Percentiles rank a stretch among this genome's conserved stretches.
Conservation (phyloP, 2,329 filamentous ascomycete genomes). For the Trichophyton rubrum region DNA sequence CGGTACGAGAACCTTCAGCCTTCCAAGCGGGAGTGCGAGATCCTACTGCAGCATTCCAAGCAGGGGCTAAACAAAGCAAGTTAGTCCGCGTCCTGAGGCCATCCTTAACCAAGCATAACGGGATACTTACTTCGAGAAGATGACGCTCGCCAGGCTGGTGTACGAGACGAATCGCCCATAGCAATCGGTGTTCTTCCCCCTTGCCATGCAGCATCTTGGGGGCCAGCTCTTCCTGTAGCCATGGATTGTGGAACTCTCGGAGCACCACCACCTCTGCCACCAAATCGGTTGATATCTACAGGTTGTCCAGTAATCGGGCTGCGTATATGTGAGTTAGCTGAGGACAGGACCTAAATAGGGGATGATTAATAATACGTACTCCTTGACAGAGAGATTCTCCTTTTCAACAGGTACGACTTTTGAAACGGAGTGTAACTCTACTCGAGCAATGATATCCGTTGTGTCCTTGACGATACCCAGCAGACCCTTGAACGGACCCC, state of each 20-base stretch:
- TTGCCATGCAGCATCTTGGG: constrained; percentile 41
- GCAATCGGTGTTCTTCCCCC: constrained; percentile 58
- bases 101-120: not conserved
- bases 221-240: constrained; percentile 32
- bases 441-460: constrained; percentile 70
- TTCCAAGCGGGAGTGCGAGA: constrained; percentile 41
- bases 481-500: constrained; percentile 81
- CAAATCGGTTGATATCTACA: constrained; percentile 53
- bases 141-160: constrained; percentile 53
- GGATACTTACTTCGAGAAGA: constrained; percentile 47
- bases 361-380: constrained; percentile 39
- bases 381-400: constrained; percentile 70
- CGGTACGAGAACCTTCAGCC: constrained; percentile 44
- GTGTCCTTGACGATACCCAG: constrained; percentile 93
- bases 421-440: constrained; percentile 88
- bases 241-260: constrained; percentile 37
- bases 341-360: not conserved
- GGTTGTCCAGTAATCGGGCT: constrained; percentile 56
- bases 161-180: constrained; percentile 49
- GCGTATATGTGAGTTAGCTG: constrained; percentile 13
- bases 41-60: constrained; percentile 31
- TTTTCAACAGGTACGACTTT: constrained; percentile 81
- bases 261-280: constrained; percentile 28
- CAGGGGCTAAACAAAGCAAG: constrained; percentile 23
- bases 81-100: not conserved